Base-by-base conservation (phyloP, 345 rosid species). In the Excoecaria cochinchinensis region DNA sequence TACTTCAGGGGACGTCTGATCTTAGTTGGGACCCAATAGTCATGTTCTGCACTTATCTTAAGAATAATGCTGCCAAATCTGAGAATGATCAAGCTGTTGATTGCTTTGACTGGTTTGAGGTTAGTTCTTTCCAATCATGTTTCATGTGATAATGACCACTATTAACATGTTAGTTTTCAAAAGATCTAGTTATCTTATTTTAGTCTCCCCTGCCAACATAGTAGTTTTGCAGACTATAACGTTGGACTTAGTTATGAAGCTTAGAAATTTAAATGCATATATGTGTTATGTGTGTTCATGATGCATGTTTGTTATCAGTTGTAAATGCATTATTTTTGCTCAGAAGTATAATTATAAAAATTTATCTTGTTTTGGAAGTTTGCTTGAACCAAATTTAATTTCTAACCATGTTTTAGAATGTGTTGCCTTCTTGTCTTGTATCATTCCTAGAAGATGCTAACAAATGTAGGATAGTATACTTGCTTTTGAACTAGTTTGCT, bases 21-120 rank as follows among this genome's bases (percentile, higher is more conserved):
- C 77, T 90, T 72, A 90, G 86, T 74, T 95, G 98, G 99, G 97
- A 91, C 83, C 97, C 98, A 22, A 48, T 95, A 53, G 83, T 84
- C 79, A 82, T 95, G 97, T 93, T 93, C 84, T 93, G 92, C 82
- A 78, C 89, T 71, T 90, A 91, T 88, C 97, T 95, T 70, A 87
- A 82, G 81, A 87, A 81, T 73, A 85, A 75, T 77, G 74, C 81
- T 76, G 72, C 83, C 76, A 87, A 75, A 71, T 74, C 83, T 71
- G 84, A 82, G 70, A 70, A 83, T 61, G 84, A 84, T 36, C 75
- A 75, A 77, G 80, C 79, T 67, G 74, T 74, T 6, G 75, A 81
- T 75, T 78, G 79, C 80, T 82, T 85, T 73, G 98, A 95, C 79
- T 90, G 97, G 96, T 95, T 91, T 63, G 97, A 95, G 97, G 99